phyloP scores from a whole-genome alignment of 768 basidiomycete species.

The Lactarius hatsudake region DNA sequence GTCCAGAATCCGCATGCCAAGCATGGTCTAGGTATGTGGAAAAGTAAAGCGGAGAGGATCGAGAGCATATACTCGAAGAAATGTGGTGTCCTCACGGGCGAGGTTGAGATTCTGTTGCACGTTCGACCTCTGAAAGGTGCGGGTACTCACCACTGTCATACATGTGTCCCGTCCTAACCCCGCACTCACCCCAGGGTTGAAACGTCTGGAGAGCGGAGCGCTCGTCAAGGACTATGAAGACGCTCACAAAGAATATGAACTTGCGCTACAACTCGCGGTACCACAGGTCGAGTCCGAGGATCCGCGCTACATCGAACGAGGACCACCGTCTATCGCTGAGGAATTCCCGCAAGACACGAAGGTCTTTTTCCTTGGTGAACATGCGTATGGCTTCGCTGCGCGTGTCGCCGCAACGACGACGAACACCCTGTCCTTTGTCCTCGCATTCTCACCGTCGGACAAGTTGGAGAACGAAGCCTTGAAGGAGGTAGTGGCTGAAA shows the following conservation, averaged over 20 bases:
- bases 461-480: constrained; percentile 76
- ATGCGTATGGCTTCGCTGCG: constrained; percentile 94
- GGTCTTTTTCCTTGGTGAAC: constrained; percentile 94
- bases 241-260: constrained; percentile 75
- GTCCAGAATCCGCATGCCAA: constrained; percentile 71
- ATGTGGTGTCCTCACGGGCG: constrained; percentile 80
- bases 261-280: constrained; percentile 85
- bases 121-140: constrained; percentile 88
- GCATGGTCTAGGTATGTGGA: constrained; percentile 72
- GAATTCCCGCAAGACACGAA: constrained; percentile 90
- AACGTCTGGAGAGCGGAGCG: constrained; percentile 83
- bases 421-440: constrained; percentile 69
- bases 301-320: constrained; percentile 78
- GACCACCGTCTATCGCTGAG: constrained; percentile 74
- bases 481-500: constrained; percentile 56
- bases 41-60: constrained; percentile 73
- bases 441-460: constrained; percentile 92
- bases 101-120: constrained; percentile 78
- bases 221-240: constrained; percentile 94
- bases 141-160: constrained; percentile 19
- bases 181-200: constrained; percentile 58
- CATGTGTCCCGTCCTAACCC: neutral
- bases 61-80: constrained; percentile 87
- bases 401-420: constrained; percentile 76
- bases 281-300: constrained; percentile 83